Base-by-base conservation (phyloP, 148 eudicot genomes). In the Fagopyrum esculentum region DNA sequence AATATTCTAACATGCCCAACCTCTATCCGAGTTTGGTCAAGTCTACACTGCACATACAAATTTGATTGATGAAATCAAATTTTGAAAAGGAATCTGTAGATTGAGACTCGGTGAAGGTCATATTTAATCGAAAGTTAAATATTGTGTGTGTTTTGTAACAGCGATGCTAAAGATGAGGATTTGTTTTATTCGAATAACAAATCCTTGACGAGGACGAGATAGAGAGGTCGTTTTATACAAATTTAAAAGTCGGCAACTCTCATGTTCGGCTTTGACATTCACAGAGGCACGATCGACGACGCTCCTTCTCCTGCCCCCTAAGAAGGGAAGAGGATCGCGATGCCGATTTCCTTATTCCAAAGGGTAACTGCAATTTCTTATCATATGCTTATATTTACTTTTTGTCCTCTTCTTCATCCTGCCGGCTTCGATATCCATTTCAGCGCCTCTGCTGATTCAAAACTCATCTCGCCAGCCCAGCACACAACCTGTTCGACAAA, bases 401-500 rank as follows among this genome's bases (percentile, higher is more conserved):
- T 46, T 46, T 69, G 19, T 69, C 73, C 40, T 46, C 44, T 19
- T 69, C 16, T 45, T 69, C 12, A 69, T 69, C 47, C 26, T 44
- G 49, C 7, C 15, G 22, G 44, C 26, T 9, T 12, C 26, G 5
- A 44, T 45, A 15, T 69, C 44, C 72, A 44, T 69, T 43, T 43
- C 50, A 69, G 48, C 6, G 72, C 40, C 66, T 60, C 66, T 60
- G 66, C 40, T 60, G 4, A 60, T 60, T 60, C 43, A 60, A 6
- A 17, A 2, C 66, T 60, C 8, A 56, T 56, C 6, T 56, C 63
- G 30, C 30, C 63, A 12, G 63, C 22, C 63, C 63, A 56, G 66
- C 66, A 60, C 66, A 61, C 73, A 16, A 46, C 49, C 73, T 44
- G 47, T 44, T 69, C 73, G 73, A 69, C 50, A 54, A 46, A 71